These are phyloP conservation scores for Sclerotinia trifoliorum DNA, from an alignment of 2,329 filamentous ascomycete species.

Conservation along the genomic window DNA sequence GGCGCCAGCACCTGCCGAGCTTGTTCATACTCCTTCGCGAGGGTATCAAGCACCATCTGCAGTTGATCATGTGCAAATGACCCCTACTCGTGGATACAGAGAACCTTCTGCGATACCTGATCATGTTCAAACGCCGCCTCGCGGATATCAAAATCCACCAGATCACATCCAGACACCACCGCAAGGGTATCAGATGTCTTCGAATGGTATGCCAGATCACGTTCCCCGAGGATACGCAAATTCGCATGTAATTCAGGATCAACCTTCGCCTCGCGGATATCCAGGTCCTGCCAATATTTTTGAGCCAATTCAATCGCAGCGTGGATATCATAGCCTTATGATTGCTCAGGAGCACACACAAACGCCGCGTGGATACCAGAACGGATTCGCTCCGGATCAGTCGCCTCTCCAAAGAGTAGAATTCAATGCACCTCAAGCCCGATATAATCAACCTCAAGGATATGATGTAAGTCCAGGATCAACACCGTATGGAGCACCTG, in stretches of 20 bases:
- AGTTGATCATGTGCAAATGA: constrained; percentile 42
- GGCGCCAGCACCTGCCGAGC: constrained; percentile 46
- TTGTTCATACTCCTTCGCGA: constrained; percentile 49
- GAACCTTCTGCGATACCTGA: constrained; percentile 45
- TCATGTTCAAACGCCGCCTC: constrained; percentile 48
- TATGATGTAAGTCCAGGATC: constrained; percentile 31
- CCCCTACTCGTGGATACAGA: constrained; percentile 46
- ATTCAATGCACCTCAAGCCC: constrained; percentile 35
- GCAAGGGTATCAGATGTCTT: constrained; percentile 40
- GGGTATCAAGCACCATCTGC: constrained; percentile 42
- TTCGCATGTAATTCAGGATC: constrained; percentile 45
- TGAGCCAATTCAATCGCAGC: constrained; percentile 48
- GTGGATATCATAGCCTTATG: constrained; percentile 37
- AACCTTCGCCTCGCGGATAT: constrained; percentile 47
- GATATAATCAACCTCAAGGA: constrained; percentile 28
- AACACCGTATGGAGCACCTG: constrained; percentile 30
- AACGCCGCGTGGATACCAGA: constrained; percentile 50
- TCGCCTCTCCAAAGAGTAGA: constrained; percentile 55
- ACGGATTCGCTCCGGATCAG: constrained; percentile 49
- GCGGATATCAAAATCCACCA: constrained; percentile 44
- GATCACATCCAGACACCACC: constrained; percentile 49
- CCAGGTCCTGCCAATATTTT: constrained; percentile 40
- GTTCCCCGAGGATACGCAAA: constrained; percentile 46
- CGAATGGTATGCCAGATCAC: constrained; percentile 47
- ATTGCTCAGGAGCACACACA: constrained; percentile 41